Conservation (phyloP, 2,329 filamentous ascomycete species). For the Fusarium sp. region DNA sequence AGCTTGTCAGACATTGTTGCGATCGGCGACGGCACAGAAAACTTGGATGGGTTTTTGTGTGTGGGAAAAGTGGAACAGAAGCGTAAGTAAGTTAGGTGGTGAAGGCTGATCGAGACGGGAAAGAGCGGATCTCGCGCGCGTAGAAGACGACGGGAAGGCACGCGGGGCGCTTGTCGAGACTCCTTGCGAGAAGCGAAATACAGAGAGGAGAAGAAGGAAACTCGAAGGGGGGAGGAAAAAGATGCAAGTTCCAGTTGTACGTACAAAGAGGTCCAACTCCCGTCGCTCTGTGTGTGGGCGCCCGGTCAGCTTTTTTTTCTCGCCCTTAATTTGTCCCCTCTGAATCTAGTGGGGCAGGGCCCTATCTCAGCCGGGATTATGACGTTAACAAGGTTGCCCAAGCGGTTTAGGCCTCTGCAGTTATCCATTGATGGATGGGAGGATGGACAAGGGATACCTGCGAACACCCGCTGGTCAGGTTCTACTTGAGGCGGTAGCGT, state of each 20-base stretch:
- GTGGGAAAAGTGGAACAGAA: slow-evolving; percentile 21
- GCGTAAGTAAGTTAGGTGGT: slow-evolving; percentile 16
- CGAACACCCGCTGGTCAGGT: not conserved
- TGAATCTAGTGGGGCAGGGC: too few relatives aligned
- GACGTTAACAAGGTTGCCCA: not conserved
- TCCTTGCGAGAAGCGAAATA: slow-evolving; percentile 34
- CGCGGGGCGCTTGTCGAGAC: slow-evolving; percentile 42
- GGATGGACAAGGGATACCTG: slow-evolving; percentile 8
- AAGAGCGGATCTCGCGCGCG: slow-evolving; percentile 36
- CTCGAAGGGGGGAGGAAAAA: slow-evolving; percentile 24
- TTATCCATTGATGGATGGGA: not conserved
- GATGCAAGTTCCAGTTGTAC: slow-evolving; percentile 34
- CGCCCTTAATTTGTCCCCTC: too few relatives aligned
- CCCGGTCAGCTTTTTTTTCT: too few relatives aligned
- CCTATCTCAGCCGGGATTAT: too few relatives aligned
- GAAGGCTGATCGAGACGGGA: slow-evolving; percentile 17
- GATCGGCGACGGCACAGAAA: slow-evolving; percentile 35
- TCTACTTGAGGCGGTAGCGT: not conserved
- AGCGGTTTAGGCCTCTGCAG: not conserved
- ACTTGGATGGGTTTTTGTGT: slow-evolving; percentile 31
- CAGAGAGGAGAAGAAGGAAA: slow-evolving; percentile 29
- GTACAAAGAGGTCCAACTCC: not conserved
- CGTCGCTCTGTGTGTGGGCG: too few relatives aligned
- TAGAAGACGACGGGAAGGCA: slow-evolving; percentile 32
- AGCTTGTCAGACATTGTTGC: slow-evolving; percentile 90